Evolutionary conservation across 2,329 filamentous ascomycete species (phyloP).

Genomic region (Amesomyces nigricolor): DNA sequence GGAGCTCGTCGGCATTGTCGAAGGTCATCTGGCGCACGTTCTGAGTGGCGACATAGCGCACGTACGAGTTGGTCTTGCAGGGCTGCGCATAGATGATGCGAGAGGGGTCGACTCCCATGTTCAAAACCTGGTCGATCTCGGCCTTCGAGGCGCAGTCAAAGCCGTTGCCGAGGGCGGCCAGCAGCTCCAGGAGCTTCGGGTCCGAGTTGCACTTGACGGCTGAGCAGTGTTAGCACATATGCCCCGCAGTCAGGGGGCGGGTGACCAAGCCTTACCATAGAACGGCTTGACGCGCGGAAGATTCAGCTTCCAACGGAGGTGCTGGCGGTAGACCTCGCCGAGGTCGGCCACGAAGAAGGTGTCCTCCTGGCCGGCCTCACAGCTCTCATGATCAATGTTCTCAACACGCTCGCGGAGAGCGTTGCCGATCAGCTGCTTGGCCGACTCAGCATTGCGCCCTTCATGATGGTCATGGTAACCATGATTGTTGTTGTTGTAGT

Average conservation of each 20-base stretch:
- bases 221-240: conserved; percentile 32
- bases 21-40: conserved; percentile 99
- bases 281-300: conserved; percentile 90
- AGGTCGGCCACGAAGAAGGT: conserved; percentile 98
- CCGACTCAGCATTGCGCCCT: conserved; percentile 33
- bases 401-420: conserved; percentile 82
- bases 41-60: conserved; percentile 78
- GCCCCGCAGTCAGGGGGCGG: neutral
- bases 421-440: conserved; percentile 79
- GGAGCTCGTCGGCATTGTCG: conserved; percentile 94
- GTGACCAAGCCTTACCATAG: conserved; percentile 61
- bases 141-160: conserved; percentile 98
- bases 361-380: conserved; percentile 90
- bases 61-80: conserved; percentile 98
- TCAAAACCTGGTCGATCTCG: conserved; percentile 88
- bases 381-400: conserved; percentile 78
- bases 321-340: conserved; percentile 97
- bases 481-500: conserved; percentile 37
- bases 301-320: conserved; percentile 95
- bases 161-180: conserved; percentile 82
- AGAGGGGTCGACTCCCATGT: conserved; percentile 73
- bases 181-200: conserved; percentile 77
- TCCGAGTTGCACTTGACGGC: conserved; percentile 99
- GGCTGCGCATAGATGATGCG: conserved; percentile 99
- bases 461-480: conserved; percentile 39